Evolutionary conservation across 2,329 filamentous ascomycete genomes (phyloP).

Genomic region (Cyphellophora attinorum): DNA sequence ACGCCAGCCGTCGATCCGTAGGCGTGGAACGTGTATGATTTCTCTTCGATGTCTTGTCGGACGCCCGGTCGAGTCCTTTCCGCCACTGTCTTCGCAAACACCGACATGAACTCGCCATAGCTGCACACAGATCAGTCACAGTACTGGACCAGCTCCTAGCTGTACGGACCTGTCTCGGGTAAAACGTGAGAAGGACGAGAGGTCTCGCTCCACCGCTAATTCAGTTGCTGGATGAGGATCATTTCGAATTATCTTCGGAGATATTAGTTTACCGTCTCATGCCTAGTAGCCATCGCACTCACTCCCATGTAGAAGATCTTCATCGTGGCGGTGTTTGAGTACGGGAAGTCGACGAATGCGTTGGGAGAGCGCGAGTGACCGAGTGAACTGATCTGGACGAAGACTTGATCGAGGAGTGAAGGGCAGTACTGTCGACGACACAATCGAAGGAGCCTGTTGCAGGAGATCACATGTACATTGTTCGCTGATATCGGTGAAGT

Average conservation of each 20-base stretch:
- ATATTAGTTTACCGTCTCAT: too few relatives aligned
- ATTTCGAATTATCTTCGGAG: slow-evolving; percentile 68
- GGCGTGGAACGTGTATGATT: slow-evolving; percentile 70
- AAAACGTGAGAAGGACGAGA: slow-evolving; percentile 71
- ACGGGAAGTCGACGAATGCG: too few relatives aligned
- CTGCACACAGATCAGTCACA: slow-evolving; percentile 20
- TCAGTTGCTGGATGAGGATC: slow-evolving; percentile 66
- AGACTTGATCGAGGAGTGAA: too few relatives aligned
- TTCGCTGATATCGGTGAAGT: too few relatives aligned
- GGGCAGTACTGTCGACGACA: too few relatives aligned
- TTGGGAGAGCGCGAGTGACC: too few relatives aligned
- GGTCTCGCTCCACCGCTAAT: slow-evolving; percentile 66
- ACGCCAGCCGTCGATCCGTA: slow-evolving; percentile 67
- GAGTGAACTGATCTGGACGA: too few relatives aligned
- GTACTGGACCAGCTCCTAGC: background rate
- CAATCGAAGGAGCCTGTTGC: too few relatives aligned
- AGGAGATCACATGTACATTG: too few relatives aligned
- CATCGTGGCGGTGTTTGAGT: slow-evolving; percentile 22
- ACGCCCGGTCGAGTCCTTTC: slow-evolving; percentile 74
- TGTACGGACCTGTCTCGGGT: slow-evolving; percentile 54
- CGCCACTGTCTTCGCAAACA: slow-evolving; percentile 80
- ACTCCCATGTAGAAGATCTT: slow-evolving; percentile 26
- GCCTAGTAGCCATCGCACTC: slow-evolving; percentile 5
- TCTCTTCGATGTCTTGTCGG: slow-evolving; percentile 75
- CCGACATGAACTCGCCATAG: slow-evolving; percentile 63